These are phyloP conservation scores for Penicillium macrosclerotiorum DNA, from an alignment of 495 filamentous ascomycete genomes.

Conservation along the genomic window DNA sequence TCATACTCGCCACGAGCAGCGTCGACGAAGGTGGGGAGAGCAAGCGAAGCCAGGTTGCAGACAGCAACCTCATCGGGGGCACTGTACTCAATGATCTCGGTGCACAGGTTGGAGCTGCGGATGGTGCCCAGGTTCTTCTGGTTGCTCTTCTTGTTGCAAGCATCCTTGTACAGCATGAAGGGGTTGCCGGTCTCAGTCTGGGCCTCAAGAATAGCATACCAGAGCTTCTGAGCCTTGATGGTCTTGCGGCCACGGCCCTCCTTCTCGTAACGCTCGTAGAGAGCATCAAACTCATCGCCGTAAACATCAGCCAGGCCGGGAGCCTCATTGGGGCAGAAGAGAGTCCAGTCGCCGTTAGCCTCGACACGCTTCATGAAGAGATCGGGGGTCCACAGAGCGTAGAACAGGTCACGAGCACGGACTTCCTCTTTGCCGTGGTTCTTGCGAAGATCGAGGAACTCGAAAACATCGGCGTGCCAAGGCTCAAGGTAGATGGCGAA, in stretches of 20 bases:
- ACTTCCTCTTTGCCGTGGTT: slow-evolving; percentile 99
- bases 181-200: slow-evolving; percentile 99
- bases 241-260: slow-evolving; percentile 86
- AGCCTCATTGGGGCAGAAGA: slow-evolving; percentile 96
- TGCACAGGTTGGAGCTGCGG: slow-evolving; percentile 97
- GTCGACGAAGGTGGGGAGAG: slow-evolving; percentile 87
- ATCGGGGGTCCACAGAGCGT: slow-evolving; percentile 97
- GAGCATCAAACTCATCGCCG: slow-evolving; percentile 92
- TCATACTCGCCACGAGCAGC: slow-evolving; percentile 77
- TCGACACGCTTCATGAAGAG: slow-evolving; percentile 99
- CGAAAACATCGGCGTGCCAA: slow-evolving; percentile 97
- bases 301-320: slow-evolving; percentile 94
- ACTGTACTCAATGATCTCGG: slow-evolving; percentile 96
- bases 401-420: slow-evolving; percentile 95
- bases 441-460: slow-evolving; percentile 96
- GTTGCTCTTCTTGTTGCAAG: slow-evolving; percentile 98
- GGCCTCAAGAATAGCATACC: slow-evolving; percentile 96
- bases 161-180: slow-evolving; percentile 99
- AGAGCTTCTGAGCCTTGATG: slow-evolving; percentile 96
- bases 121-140: slow-evolving; percentile 99
- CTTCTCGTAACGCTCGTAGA: slow-evolving; percentile 91
- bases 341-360: slow-evolving; percentile 90
- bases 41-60: slow-evolving; percentile 94
- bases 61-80: slow-evolving; percentile 97
- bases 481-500: slow-evolving; percentile 99